Evolutionary conservation across 306 rosid genomes (phyloP).

Genomic region (Pyrus betulifolia): DNA sequence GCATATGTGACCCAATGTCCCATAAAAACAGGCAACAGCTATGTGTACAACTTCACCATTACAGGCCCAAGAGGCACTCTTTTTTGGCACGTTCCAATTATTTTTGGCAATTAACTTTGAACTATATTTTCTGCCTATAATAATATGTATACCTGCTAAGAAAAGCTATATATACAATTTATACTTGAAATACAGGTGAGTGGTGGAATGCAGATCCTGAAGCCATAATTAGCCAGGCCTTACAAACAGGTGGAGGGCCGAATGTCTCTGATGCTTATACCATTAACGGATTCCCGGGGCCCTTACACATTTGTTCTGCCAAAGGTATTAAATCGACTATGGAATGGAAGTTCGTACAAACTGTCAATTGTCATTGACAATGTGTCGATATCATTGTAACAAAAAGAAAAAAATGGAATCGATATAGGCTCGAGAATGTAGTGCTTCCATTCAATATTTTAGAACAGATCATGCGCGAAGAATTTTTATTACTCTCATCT

Average conservation of each 20-base stretch:
- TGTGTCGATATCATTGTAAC: too few relatives aligned
- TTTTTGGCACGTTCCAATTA: not conserved
- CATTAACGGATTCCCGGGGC: too few relatives aligned
- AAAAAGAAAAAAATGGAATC: too few relatives aligned
- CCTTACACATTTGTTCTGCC: too few relatives aligned
- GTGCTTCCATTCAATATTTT: slow-evolving; percentile 26
- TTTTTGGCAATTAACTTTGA: too few relatives aligned
- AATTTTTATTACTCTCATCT: too few relatives aligned
- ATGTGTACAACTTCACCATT: slow-evolving; percentile 11
- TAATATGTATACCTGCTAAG: not conserved
- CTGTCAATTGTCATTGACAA: too few relatives aligned
- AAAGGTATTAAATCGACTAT: too few relatives aligned
- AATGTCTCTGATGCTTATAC: not conserved
- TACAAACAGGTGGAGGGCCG: slow-evolving; percentile 11
- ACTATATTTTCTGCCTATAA: too few relatives aligned
- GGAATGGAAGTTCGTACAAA: too few relatives aligned
- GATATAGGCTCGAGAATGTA: not conserved
- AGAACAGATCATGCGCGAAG: too few relatives aligned
- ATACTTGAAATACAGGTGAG: not conserved
- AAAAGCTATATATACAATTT: not conserved
- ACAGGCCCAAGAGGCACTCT: slow-evolving; percentile 9
- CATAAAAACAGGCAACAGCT: slow-evolving; percentile 7
- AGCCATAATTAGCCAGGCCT: not conserved
- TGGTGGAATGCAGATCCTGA: slow-evolving; percentile 12
- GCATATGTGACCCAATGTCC: slow-evolving; percentile 11